Conservation (phyloP, 2,329 filamentous ascomycete species). For the Penicillium fuscoglaucum region DNA sequence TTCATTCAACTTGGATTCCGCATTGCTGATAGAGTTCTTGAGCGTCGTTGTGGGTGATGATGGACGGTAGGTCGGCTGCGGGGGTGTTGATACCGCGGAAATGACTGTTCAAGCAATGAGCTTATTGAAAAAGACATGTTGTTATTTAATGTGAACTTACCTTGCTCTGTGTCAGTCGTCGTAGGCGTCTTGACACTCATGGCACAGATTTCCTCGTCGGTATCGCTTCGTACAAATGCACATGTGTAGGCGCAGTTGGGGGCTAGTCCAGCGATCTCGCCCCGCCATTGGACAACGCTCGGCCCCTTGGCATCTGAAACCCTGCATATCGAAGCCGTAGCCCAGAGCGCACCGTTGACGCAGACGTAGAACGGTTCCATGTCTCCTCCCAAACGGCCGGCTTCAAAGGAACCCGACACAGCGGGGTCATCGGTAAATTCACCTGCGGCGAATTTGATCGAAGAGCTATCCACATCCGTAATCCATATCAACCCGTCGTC, state of each 20-base stretch:
- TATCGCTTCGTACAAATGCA: conserved; percentile 60
- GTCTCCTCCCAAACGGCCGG: conserved; percentile 30
- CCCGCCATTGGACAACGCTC: conserved; percentile 54
- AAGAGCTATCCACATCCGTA: conserved; percentile 48
- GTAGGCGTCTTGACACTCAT: conserved; percentile 64
- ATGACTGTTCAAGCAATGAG: conserved; percentile 27
- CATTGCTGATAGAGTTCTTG: conserved; percentile 64
- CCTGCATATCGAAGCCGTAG: conserved; percentile 57
- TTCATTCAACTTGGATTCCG: conserved; percentile 61
- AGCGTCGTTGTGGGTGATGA: conserved; percentile 65
- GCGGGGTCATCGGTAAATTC: conserved; percentile 42
- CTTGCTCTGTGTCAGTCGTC: conserved; percentile 59
- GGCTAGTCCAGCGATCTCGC: conserved; percentile 65
- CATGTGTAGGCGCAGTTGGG: conserved; percentile 65
- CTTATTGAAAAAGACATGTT: not conserved
- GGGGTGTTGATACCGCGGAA: conserved; percentile 48
- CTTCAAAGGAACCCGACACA: conserved; percentile 31
- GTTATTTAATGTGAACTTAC: conserved; percentile 38
- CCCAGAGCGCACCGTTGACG: conserved; percentile 66
- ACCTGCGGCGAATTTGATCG: conserved; percentile 49
- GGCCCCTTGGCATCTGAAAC: conserved; percentile 47
- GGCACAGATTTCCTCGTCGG: conserved; percentile 58
- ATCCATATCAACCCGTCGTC: conserved; percentile 50
- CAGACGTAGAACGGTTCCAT: conserved; percentile 64
- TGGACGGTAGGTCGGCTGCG: conserved; percentile 60